Evolutionary conservation across 495 filamentous ascomycete genomes (phyloP).

Genomic region (Daldinia loculata): DNA sequence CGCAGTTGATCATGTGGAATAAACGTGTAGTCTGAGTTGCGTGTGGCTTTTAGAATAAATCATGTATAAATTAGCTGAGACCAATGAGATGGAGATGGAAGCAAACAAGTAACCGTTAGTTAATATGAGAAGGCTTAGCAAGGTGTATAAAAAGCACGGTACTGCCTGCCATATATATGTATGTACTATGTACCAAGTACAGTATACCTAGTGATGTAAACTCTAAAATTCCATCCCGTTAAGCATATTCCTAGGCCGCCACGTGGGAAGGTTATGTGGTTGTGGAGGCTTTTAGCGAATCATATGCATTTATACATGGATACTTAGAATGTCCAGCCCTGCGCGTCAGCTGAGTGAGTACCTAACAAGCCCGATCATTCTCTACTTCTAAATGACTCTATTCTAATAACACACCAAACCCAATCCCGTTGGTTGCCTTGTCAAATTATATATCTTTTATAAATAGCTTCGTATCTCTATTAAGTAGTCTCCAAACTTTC

Average conservation of each 20-base stretch:
- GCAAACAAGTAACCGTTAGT: neutral
- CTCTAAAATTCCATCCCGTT: neutral
- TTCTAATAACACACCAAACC: slow-evolving; percentile 5
- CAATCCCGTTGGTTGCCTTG: neutral
- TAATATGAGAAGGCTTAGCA: neutral
- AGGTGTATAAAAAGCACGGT: neutral
- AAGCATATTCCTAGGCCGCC: slow-evolving; percentile 6
- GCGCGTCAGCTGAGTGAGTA: neutral
- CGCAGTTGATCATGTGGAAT: neutral
- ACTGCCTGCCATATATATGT: neutral
- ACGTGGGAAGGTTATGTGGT: slow-evolving; percentile 30
- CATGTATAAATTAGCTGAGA: neutral
- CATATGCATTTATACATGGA: slow-evolving; percentile 21
- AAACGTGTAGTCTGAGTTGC: neutral
- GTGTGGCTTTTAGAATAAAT: neutral
- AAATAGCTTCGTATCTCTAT: neutral
- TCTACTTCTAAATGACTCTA: neutral
- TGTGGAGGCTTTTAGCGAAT: slow-evolving; percentile 1
- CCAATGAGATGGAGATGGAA: neutral
- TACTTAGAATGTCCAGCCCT: neutral
- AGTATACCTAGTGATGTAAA: neutral
- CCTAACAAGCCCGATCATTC: neutral
- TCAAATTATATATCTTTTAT: neutral
- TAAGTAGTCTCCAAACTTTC: neutral
- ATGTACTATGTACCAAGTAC: no score